Evolutionary conservation across 768 basidiomycete species (phyloP), one percentile per base, ranked within the genome.

Genomic region (Russula sp.): DNA sequence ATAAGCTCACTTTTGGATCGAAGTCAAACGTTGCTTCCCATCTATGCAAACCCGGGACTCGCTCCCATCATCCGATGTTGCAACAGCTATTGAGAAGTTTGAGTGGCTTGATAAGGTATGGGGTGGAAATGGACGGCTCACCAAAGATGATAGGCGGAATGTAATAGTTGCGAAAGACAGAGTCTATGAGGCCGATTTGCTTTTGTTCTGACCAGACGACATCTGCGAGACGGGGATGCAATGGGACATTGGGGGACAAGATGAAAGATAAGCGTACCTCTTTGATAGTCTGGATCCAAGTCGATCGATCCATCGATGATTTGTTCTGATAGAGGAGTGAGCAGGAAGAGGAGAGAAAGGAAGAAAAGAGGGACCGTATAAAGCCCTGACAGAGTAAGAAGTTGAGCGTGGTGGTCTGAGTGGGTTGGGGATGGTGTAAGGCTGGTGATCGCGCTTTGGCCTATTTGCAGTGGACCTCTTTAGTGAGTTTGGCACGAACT

Each of bases 151-250:
- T 79, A 0, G 90, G 88, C 0, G 91, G 91, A 10, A 93, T 81
- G 61, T 90, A 90, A 65, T 85, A 90, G 70, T 91, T 90, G 50
- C 87, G 84, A 64, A 89, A 83, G 13, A 92, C 79, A 2, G 88
- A 89, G 72, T 92, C 91, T 48, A 93, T 84, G 30, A 93, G 79
- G 0, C 84, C 83, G 24, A 86, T 81, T 72, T 91, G 89, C 73
- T 92, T 91, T 3, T 77, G 69, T 64, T 89, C 87, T 0, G 87
- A 79, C 91, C 90, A 93, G 1, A 93, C 91, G 44, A 92, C 84
- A 53, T 86, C 89, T 89, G 57, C 4, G 44, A 0, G n/a, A 30
- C 0, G 28, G 0, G 13, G n/a, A 36, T 44, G 34, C 30, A 6
- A 26, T 18, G 40, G 22, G 11, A 18, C 5, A 14, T 32, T 5